Base-by-base conservation (phyloP, 257 asterid genomes). In the Petunia axillaris region DNA sequence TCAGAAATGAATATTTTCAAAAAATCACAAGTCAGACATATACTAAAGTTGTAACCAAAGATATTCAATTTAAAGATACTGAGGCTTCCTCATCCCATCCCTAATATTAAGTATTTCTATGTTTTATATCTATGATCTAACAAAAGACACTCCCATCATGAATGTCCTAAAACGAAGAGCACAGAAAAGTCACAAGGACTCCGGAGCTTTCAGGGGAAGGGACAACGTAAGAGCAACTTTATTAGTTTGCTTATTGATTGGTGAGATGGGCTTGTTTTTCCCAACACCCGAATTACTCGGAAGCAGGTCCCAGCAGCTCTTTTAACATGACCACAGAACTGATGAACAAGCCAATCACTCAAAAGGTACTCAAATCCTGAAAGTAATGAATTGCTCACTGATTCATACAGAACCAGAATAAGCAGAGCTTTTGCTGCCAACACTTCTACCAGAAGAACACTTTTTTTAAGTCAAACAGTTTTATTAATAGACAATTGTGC, bases 311-410 rank as follows among this genome's bases (percentile, higher is more conserved):
- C 44, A 1, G 60, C 60, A 37, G 11, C 37, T 70, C 43, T 48
- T 48, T 71, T 48, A 46, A 35, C 44, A 71, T 48, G 77, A 71
- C 44, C 60, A 73, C 62, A 5, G 13, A 73, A 73, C 13, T 62
- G 5, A 50, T 35, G 4, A 36, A 50, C 62, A 35, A 50, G 62
- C 41, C 62, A 52, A 50, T 50, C 46, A 50, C 66, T 77, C 13
- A 58, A 43, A 76, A 37, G 58, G 38, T 15, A 81, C 40, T 54
- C 66, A 44, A 80, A 59, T 16, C 77, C 25, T 55, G 13, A 80
- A 65, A 53, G 39, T 37, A 75, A 60, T 16, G 46, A 7, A 36
- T 11, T 4, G 70, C 57, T 39, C 10, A 80, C 87, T 85, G 80
- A 35, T 40, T 73, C 25, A 5, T 13, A 71, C 4, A 35, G 48